phyloP scores from a whole-genome alignment of 2,329 filamentous ascomycete species.

The Claviceps sp. region DNA sequence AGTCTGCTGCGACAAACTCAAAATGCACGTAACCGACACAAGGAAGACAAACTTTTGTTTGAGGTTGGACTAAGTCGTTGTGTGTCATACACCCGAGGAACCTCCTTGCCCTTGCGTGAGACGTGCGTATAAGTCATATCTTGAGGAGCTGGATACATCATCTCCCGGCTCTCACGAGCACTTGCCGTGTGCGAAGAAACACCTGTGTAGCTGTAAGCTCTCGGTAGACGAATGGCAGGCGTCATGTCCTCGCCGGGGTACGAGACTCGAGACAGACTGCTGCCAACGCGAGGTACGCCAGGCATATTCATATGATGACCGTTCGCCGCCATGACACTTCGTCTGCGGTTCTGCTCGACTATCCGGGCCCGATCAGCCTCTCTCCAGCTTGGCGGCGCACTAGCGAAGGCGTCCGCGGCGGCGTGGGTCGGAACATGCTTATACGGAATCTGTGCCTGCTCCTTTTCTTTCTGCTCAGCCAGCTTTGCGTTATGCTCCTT shows the following conservation, averaged over 20 bases:
- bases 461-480: constrained; percentile 31
- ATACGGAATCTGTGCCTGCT: constrained; percentile 31
- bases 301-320: constrained; percentile 25
- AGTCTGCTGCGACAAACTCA: background rate
- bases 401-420: constrained; percentile 41
- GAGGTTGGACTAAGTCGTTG: constrained; percentile 23
- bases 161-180: constrained; percentile 16
- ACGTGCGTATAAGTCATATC: constrained; percentile 12
- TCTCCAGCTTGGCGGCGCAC: constrained; percentile 38
- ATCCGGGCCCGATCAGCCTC: constrained; percentile 32
- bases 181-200: constrained; percentile 17
- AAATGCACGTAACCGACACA: background rate
- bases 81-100: constrained; percentile 20
- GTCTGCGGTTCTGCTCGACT: constrained; percentile 34
- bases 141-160: constrained; percentile 17
- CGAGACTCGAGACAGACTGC: constrained; percentile 32
- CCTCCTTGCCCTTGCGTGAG: constrained; percentile 31
- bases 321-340: constrained; percentile 33
- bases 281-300: constrained; percentile 30
- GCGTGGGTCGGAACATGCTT: constrained; percentile 50
- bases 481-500: constrained; percentile 39
- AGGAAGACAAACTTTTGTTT: constrained; percentile 18
- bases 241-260: constrained; percentile 29
- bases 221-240: constrained; percentile 26
- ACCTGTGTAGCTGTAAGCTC: constrained; percentile 30